Evolutionary conservation across 2,329 filamentous ascomycete genomes (phyloP).

Genomic region (Alternaria incomplexa): DNA sequence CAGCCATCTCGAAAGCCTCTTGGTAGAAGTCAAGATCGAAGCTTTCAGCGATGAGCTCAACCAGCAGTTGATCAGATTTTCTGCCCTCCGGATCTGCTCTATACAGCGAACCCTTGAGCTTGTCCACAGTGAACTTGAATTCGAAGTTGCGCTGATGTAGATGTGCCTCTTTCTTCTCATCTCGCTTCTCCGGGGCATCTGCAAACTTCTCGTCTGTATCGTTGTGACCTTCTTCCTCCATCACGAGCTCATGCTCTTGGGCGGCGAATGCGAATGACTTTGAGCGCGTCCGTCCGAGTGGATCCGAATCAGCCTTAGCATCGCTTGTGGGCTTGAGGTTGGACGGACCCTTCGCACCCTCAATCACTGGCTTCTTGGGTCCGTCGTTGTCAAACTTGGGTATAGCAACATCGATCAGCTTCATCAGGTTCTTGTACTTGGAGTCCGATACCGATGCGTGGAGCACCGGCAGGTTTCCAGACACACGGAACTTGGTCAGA

Average conservation of each 20-base stretch:
- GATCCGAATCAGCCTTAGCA: constrained; percentile 36
- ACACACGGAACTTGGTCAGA: constrained; percentile 87
- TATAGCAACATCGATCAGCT: constrained; percentile 90
- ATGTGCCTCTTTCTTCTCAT: constrained; percentile 54
- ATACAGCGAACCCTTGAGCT: constrained; percentile 90
- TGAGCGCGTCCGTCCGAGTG: constrained; percentile 63
- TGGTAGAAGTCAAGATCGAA: constrained; percentile 90
- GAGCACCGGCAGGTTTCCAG: constrained; percentile 87
- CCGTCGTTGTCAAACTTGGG: constrained; percentile 73
- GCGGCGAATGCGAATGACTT: constrained; percentile 76
- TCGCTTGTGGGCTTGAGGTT: constrained; percentile 47
- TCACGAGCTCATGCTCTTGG: constrained; percentile 75
- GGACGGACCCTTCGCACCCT: constrained; percentile 43
- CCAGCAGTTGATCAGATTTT: constrained; percentile 79
- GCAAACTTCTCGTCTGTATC: constrained; percentile 69
- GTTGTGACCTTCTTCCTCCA: constrained; percentile 74
- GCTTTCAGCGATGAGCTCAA: constrained; percentile 87
- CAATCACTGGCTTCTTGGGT: constrained; percentile 44
- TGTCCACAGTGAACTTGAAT: constrained; percentile 95
- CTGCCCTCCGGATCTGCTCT: constrained; percentile 79
- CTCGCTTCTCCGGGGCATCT: constrained; percentile 68
- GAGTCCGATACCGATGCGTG: constrained; percentile 91
- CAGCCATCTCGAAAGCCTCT: constrained; percentile 88
- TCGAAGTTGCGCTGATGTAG: constrained; percentile 92
- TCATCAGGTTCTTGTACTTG: constrained; percentile 98